These are phyloP conservation scores for Suillus discolor DNA, from an alignment of 768 basidiomycete species.

Conservation along the genomic window DNA sequence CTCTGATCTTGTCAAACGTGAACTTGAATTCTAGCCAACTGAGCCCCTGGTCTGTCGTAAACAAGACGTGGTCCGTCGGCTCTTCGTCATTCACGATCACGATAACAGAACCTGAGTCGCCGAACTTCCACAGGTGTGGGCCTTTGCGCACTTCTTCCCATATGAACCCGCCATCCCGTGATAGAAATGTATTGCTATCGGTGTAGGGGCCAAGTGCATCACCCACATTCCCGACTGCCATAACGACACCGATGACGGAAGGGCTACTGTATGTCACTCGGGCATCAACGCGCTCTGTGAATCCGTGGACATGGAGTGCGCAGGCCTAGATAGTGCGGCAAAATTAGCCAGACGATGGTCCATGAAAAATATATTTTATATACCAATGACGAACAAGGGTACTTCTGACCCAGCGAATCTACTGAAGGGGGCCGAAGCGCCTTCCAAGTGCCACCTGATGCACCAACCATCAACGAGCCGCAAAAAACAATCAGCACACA, in stretches of 20 bases:
- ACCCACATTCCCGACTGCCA: constrained; percentile 97
- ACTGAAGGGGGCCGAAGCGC: constrained; percentile 67
- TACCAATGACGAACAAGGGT: constrained; percentile 72
- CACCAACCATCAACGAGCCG: not conserved
- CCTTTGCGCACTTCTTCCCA: constrained; percentile 99
- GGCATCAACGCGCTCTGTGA: constrained; percentile 89
- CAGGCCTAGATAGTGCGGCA: constrained; percentile 57
- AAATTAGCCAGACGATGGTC: constrained; percentile 13
- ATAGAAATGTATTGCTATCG: constrained; percentile 93
- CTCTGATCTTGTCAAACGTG: constrained; percentile 65
- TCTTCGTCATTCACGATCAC: constrained; percentile 96
- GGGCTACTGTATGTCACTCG: constrained; percentile 93
- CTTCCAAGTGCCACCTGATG: constrained; percentile 83
- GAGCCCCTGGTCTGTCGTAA: constrained; percentile 86
- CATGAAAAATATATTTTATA: too few relatives aligned
- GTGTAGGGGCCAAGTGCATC: constrained; percentile 76
- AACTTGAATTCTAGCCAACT: constrained; percentile 91
- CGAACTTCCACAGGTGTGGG: constrained; percentile 97
- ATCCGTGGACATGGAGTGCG: constrained; percentile 90
- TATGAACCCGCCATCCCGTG: constrained; percentile 93
- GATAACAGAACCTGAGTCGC: constrained; percentile 93
- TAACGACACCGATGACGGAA: constrained; percentile 86
- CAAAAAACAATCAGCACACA: not conserved
- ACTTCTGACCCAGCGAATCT: constrained; percentile 77
- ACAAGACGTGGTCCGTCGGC: constrained; percentile 85